Evolutionary conservation across 2,329 filamentous ascomycete species (phyloP), one percentile per base, ranked within the genome.

Genomic region (Dendryphion nanum): DNA sequence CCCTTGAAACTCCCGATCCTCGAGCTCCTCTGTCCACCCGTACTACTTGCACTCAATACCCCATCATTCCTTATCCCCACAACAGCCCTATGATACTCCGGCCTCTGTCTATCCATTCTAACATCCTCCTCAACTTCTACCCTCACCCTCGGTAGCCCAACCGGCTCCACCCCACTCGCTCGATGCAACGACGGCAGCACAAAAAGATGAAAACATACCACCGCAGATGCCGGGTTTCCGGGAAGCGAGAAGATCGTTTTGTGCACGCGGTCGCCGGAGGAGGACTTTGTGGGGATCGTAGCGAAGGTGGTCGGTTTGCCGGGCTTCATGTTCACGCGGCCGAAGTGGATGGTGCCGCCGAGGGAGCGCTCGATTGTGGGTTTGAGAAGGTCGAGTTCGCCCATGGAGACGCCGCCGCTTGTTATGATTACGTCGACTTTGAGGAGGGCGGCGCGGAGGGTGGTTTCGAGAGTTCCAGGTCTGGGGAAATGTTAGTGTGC

Each of bases 301-400:
- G 93, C 93, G 64, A 98, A 98, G 0, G 93, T 98, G 0, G 90
- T 96, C 2, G 93, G 93, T 67, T 97, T 98, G 4, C 93, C 93
- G 0, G 93, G 93, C 71, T 98, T 98, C 93, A 98, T 97, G 38
- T 85, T 80, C 3, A 98, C 93, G 3, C 93, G 85, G 17, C 93
- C 93, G 54, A 98, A 98, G 66, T 96, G 93, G 50, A 98, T 95
- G 0, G 84, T 93, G 6, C 93, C 93, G 40, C 89, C 89, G 1
- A 98, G 78, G 1, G 82, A 76, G 29, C 91, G 84, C 71, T 97
- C 93, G 54, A 98, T 87, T 0, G 91, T 97, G 0, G 93, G 91
- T 64, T 98, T 98, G 15, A 98, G 79, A 6, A 98, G 82, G 65
- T 98, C 93, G 2, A 96, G 81, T 68, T 98, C 93, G 40, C 93